Evolutionary conservation across 345 rosid species (phyloP), one percentile per base, ranked within the genome.

Genomic region (Bruguiera gymnorhiza): DNA sequence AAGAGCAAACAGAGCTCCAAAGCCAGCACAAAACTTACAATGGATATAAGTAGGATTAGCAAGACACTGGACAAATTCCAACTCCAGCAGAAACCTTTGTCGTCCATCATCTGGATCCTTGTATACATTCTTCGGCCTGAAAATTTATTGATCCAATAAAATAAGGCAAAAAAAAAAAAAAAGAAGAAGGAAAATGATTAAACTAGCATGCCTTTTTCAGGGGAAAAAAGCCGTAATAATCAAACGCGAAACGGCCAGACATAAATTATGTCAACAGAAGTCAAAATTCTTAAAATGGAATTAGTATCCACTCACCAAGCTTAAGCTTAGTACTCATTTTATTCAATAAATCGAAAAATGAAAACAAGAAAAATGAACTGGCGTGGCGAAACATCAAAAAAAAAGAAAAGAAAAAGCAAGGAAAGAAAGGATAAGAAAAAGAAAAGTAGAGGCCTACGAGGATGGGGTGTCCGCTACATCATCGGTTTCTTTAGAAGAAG

Each of bases 21-120:
- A 21, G 8, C 13, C 27, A n/a, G 27, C 13, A 21, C 15, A n/a
- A 13, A 55, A 27, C 89, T 63, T 79, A 92, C 99, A 88, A 71
- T 90, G 98, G 70, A 96, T 96, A 70, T 96, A 96, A 63, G 97
- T 96, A 50, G 99, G 99, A 73, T 96, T 96, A 20, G 96, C 97
- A 27, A 96, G 93, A 75, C 98, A 96, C 24, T 96, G 99, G 54
- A 92, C 77, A 74, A 96, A 96, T 68, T 96, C 99, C 74, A 96
- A 80, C 64, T 96, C 99, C 21, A 96, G 87, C 67, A 92, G 81
- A 81, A 92, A 89, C 34, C 98, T 82, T 57, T 89, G 98, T 30
- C 86, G 81, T 32, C 99, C 98, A 78, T 82, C 99, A 70, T 92
- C 97, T 0, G 95, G 93, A 81, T 92, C 98, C 84, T 92, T 87